Conservation (phyloP, 352 stramenopile genomes). For the Pythium oligandrum region DNA sequence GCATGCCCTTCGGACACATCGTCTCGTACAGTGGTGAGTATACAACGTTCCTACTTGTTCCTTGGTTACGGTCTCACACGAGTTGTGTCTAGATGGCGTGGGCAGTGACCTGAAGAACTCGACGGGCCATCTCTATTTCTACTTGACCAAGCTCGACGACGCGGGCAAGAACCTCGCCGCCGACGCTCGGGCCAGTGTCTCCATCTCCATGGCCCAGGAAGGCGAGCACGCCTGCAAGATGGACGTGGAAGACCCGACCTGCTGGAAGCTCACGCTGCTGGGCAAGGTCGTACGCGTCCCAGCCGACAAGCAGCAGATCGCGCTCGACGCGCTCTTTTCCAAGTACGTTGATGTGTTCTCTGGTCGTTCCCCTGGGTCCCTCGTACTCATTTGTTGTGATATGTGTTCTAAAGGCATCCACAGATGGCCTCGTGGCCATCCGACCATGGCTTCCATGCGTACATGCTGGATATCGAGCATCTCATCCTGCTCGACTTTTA, state of each 20-base stretch:
- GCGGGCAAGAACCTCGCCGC: constrained; percentile 42
- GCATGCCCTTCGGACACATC: constrained; percentile 44
- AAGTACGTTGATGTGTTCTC: constrained; percentile 30
- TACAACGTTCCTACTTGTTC: not conserved
- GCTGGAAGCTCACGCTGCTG: constrained; percentile 58
- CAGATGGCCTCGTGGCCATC: constrained; percentile 64
- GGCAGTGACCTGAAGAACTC: constrained; percentile 39
- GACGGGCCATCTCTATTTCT: constrained; percentile 69
- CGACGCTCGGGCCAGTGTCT: constrained; percentile 48
- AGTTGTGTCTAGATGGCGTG: constrained; percentile 38
- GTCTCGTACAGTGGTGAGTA: constrained; percentile 67
- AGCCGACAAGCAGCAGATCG: constrained; percentile 26
- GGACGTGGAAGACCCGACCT: constrained; percentile 68
- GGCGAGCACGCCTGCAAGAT: constrained; percentile 50
- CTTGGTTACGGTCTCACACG: not conserved
- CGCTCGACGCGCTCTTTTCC: constrained; percentile 61
- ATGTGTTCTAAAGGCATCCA: constrained; percentile 31
- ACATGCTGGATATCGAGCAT: constrained; percentile 50
- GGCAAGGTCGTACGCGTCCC: constrained; percentile 47
- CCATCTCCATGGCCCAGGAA: constrained; percentile 57
- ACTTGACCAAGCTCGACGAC: constrained; percentile 50
- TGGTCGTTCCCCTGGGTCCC: not conserved
- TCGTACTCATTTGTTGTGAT: not conserved
- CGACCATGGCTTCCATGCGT: constrained; percentile 49
- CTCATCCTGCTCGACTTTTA: constrained; percentile 72